phyloP scores from a whole-genome alignment of 2,329 filamentous ascomycete species.

The Phyllosticta citrichinensis region DNA sequence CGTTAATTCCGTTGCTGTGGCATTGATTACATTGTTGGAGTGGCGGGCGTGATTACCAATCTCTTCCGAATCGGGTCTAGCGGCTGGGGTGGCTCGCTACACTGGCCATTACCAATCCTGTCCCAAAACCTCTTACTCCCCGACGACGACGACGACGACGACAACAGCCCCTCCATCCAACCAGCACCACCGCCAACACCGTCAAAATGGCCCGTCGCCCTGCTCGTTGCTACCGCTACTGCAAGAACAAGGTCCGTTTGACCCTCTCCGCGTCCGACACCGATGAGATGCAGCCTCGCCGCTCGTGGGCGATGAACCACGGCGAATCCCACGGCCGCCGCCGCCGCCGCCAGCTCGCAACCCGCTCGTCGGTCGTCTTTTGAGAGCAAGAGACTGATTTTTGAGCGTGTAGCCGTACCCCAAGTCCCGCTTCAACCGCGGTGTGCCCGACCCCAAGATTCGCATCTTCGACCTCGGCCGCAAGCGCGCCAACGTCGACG shows the following conservation, averaged over 20 bases:
- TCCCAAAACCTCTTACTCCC: conserved; percentile 8
- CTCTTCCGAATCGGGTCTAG: not conserved
- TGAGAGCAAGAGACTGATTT: not conserved
- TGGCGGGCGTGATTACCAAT: not conserved
- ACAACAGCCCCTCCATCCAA: conserved; percentile 15
- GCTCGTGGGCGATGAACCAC: not conserved
- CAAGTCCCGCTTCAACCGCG: conserved; percentile 99
- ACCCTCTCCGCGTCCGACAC: not conserved
- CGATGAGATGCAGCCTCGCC: not conserved
- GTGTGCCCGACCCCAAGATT: conserved; percentile 75
- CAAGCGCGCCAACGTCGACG: conserved; percentile 97
- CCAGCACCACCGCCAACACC: conserved; percentile 39
- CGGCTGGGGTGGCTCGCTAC: not conserved
- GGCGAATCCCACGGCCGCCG: not conserved
- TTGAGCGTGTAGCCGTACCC: conserved; percentile 67
- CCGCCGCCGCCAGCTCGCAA: not conserved
- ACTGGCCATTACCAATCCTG: not conserved
- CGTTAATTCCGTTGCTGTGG: not conserved
- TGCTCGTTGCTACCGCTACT: conserved; percentile 99
- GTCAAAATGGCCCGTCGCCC: conserved; percentile 98
- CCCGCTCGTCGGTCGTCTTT: not conserved
- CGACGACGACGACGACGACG: conserved; percentile 7
- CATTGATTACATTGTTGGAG: not conserved
- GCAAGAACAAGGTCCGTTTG: conserved; percentile 96
- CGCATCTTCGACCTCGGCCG: conserved; percentile 98